A percentile compares a stretch with the other conserved stretches of the same genome.
Conservation (phyloP, 495 filamentous ascomycete species). For the Chaetomium cochliodes region DNA sequence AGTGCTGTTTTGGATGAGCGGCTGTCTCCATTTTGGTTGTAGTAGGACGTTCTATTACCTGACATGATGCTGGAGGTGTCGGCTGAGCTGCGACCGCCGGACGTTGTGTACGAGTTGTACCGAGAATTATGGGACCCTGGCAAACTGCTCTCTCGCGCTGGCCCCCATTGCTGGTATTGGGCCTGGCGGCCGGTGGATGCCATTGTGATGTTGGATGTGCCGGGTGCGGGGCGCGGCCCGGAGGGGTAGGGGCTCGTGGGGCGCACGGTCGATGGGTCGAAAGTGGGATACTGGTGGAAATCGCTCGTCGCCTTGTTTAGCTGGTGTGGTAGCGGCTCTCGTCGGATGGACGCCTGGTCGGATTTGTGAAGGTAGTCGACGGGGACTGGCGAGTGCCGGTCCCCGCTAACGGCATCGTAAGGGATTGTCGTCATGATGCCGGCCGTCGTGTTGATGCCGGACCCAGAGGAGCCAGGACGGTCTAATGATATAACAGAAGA, state of each 20-base stretch:
- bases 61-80: slow-evolving; percentile 58
- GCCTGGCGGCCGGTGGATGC: slow-evolving; percentile 67
- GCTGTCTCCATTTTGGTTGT: slow-evolving; percentile 66
- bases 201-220: slow-evolving; percentile 62
- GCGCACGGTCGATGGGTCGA: slow-evolving; percentile 55
- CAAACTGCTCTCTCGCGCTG: slow-evolving; percentile 54
- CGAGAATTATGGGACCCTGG: slow-evolving; percentile 51
- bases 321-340: slow-evolving; percentile 76
- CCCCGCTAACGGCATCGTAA: slow-evolving; percentile 71
- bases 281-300: slow-evolving; percentile 86
- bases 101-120: slow-evolving; percentile 66
- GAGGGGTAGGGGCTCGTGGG: slow-evolving; percentile 51
- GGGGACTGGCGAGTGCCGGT: slow-evolving; percentile 67
- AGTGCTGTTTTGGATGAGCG: slow-evolving; percentile 60
- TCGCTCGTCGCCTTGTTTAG: slow-evolving; percentile 74
- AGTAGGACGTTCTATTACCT: slow-evolving; percentile 66
- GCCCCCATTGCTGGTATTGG: slow-evolving; percentile 72
- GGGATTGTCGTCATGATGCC: slow-evolving; percentile 88
- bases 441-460: slow-evolving; percentile 65
- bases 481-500: slow-evolving; percentile 76
- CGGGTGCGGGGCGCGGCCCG: slow-evolving; percentile 69
- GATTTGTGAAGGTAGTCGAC: slow-evolving; percentile 73
- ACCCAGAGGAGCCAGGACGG: slow-evolving; percentile 52
- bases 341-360: slow-evolving; percentile 61
- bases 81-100: slow-evolving; percentile 44